Evolutionary conservation across 257 asterid species (phyloP), one percentile per base, ranked within the genome.

Genomic region (Salvia miltiorrhiza): DNA sequence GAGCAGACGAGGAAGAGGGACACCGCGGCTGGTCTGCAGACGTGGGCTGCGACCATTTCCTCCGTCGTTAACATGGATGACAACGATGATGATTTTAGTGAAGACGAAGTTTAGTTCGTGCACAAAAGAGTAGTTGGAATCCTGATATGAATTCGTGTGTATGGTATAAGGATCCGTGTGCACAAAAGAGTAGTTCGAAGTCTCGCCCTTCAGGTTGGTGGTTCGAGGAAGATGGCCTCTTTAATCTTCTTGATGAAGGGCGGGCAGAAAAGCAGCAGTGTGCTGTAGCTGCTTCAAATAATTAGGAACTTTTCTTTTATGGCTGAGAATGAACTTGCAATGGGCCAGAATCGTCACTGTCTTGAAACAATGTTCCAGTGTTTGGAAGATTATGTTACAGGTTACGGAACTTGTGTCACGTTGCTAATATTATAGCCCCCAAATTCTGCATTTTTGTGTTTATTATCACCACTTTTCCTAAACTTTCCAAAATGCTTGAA

Each of bases 231-330:
- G 99, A 91, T 79, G 96, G 99, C 76, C 80, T 93, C 71, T 93
- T 93, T 79, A 90, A 93, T 78, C 76, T 84, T 52, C 96, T 88
- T 55, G 99, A 90, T 57, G 99, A 87, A 85, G 99, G 96, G 35
- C 88, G 96, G 24, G 80, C 82, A 39, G 99, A 94, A 73, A 94
- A 94, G 82, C 96, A 94, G 80, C 90, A 82, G 26, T 87, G 90
- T 80, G 97, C 99, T 71, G 96, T 87, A 52, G 96, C 94, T 80
- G 99, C 96, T 74, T 94, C 99, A 33, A 94, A 94, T 89, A 71
- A 73, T 94, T 28, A 86, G 99, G 56, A 94, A 94, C 87, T 91
- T 94, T 55, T 94, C 99, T 39, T 94, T 94, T 74, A 94, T 94
- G 99, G 87, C 99, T 40, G 98, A 94, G 69, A 94, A 94, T 75